These are phyloP conservation scores for Neonectria ditissima DNA, from an alignment of 2,329 filamentous ascomycete genomes.

Conservation along the genomic window DNA sequence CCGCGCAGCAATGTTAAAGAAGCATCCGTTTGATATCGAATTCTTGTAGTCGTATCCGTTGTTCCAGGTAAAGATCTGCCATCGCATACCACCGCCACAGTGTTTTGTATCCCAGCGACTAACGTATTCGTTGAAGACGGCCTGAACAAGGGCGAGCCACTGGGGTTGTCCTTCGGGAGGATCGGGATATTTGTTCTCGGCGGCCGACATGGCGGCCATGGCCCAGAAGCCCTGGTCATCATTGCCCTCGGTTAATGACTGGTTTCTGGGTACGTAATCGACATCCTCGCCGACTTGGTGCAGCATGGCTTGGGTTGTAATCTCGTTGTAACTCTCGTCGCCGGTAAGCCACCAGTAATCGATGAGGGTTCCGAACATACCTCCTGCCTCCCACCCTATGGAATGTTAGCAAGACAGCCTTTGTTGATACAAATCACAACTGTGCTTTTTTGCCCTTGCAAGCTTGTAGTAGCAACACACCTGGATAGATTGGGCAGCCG, in stretches of 20 bases:
- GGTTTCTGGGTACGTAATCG: conserved; percentile 76
- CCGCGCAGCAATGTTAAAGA: conserved; percentile 77
- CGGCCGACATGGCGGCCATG: conserved; percentile 82
- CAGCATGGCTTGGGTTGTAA: conserved; percentile 69
- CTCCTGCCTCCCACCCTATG: conserved; percentile 76
- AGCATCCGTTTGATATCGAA: conserved; percentile 75
- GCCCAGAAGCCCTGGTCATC: conserved; percentile 89
- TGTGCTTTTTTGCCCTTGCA: no score
- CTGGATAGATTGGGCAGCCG: no score
- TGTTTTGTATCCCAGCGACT: conserved; percentile 72
- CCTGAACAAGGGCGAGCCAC: conserved; percentile 81
- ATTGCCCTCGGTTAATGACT: conserved; percentile 72
- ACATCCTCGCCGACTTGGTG: conserved; percentile 70
- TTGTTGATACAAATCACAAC: no score
- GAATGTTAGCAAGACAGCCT: conserved; percentile 47
- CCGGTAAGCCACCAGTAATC: conserved; percentile 80
- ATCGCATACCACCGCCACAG: conserved; percentile 82
- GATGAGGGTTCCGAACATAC: conserved; percentile 76
- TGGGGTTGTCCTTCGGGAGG: conserved; percentile 71
- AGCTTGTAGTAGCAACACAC: no score
- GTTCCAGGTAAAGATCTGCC: conserved; percentile 88
- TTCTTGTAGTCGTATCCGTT: conserved; percentile 78
- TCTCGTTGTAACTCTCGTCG: conserved; percentile 72
- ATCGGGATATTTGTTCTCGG: conserved; percentile 80
- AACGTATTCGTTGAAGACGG: conserved; percentile 83